Evolutionary conservation across 164 flowering plant species (phyloP).

Genomic region (Annona squamosa): DNA sequence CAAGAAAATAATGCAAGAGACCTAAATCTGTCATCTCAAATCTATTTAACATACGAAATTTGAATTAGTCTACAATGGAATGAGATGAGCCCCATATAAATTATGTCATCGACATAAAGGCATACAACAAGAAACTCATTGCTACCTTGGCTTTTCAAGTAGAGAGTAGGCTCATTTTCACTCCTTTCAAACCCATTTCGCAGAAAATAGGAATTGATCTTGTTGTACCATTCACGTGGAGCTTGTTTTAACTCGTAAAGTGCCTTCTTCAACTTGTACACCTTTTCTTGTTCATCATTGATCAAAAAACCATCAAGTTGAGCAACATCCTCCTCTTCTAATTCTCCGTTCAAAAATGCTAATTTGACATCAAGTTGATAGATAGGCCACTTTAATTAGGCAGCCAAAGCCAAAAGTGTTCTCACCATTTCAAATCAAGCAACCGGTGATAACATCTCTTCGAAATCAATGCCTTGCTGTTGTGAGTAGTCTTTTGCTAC

Average conservation of each 20-base stretch:
- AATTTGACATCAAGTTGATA: constrained; percentile 1
- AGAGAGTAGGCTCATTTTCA: background rate
- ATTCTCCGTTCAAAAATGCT: background rate
- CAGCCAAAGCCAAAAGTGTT: background rate
- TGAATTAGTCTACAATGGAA: background rate
- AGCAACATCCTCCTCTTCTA: background rate
- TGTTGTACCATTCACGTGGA: background rate
- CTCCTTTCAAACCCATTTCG: background rate
- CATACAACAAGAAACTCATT: background rate
- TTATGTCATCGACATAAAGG: constrained; percentile 4
- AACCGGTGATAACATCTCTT: background rate
- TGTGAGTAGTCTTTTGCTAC: background rate
- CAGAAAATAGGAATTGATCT: background rate
- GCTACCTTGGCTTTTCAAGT: too few species aligned
- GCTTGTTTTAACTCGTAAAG: background rate
- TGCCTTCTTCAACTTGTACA: background rate
- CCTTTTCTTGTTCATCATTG: background rate
- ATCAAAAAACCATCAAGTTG: background rate
- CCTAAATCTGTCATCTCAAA: too few species aligned
- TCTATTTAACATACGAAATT: background rate
- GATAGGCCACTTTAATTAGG: background rate
- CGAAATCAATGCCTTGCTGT: background rate
- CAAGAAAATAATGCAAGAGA: too few species aligned
- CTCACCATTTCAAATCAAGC: background rate
- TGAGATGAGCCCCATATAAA: constrained; percentile 1